Base-by-base conservation (phyloP, 129 eudicot species). In the Tagetes patula region DNA sequence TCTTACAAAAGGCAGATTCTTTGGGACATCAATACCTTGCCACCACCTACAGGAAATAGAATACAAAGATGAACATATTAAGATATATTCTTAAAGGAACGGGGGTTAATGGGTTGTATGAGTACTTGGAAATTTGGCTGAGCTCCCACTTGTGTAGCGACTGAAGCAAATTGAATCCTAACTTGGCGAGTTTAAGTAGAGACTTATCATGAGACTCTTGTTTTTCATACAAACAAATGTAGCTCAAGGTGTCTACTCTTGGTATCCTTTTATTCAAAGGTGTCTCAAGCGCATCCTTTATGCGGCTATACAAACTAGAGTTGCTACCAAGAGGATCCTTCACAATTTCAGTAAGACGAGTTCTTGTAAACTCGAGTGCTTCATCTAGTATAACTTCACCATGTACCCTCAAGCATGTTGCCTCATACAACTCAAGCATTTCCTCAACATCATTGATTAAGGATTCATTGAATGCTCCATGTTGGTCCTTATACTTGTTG, bases 21-120 rank as follows among this genome's bases (percentile, higher is more conserved):
- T 30, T 32, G 65, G 39, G 11, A 30, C 65, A 33, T 59, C 65
- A 32, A 59, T 5, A 31, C 20, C 82, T 55, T 47, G 76, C 86
- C 75, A 72, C 82, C 63, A 85, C 3, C 65, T 59, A 59, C 9
- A 9, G 27, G 27, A 20, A 20, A 20, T 20, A 20, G 27, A 20
- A 3, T 4, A 39, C 3, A 2, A 39, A 2, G 42, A 60, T 7
- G 34, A 31, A n/a, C 12, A 60, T 20, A 7, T 3, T 60, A 13
- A 2, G 42, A 39, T 39, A 4, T 39, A 2, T 2, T 39, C 42
- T 39, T 2, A 4, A 39, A 2, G 42, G 42, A 39, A 39, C 4
- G 4, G 3, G 42, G 4, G 3, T 20, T 39, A 39, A 2, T 2
- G 4, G 4, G 4, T 4, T 39, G 4, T 5, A 59, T 8, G 31